A percentile compares a stretch with the other conserved stretches of the same genome.
Evolutionary conservation across 1,284 basidiomycete genomes (phyloP).

Genomic region (Leucoagaricus sp.): DNA sequence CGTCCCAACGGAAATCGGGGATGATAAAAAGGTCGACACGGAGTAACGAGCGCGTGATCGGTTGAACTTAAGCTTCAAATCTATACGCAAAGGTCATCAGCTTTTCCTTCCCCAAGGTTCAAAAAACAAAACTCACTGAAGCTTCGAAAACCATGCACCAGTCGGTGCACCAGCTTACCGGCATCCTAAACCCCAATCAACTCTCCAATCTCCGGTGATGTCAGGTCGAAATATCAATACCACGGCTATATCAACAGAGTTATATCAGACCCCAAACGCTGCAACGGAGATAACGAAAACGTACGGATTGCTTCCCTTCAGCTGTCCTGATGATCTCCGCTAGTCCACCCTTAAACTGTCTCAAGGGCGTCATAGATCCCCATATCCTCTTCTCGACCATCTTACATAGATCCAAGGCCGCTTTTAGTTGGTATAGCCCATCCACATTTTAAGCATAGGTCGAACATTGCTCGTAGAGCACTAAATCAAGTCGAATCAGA

Average conservation of each 20-base stretch:
- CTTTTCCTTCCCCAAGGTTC: neutral
- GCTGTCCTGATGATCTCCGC: conserved; percentile 89
- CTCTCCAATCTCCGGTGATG: conserved; percentile 63
- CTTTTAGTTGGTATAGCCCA: conserved; percentile 94
- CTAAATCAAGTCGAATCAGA: conserved; percentile 8
- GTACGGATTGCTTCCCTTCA: conserved; percentile 95
- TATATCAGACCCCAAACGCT: neutral
- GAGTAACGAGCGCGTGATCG: conserved; percentile 86
- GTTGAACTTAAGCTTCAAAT: conserved; percentile 92
- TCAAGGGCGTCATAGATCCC: conserved; percentile 96
- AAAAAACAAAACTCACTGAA: conserved; percentile 65
- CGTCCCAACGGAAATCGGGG: conserved; percentile 97
- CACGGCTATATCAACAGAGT: conserved; percentile 64
- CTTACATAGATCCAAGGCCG: conserved; percentile 94
- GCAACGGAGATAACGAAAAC: conserved; percentile 31
- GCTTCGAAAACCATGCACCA: conserved; percentile 96
- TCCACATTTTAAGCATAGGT: conserved; percentile 98
- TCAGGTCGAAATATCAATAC: conserved; percentile 93
- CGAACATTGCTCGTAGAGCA: conserved; percentile 89
- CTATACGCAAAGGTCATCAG: conserved; percentile 34
- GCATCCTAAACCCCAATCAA: conserved; percentile 93
- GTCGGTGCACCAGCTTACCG: conserved; percentile 89
- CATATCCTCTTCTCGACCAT: conserved; percentile 97
- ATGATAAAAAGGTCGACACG: conserved; percentile 90
- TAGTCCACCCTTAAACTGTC: conserved; percentile 93